Percentiles rank a stretch among this genome's conserved stretches.
Evolutionary conservation across 441 rosid species (phyloP).

Genomic region (Arabidopsis hybrid): DNA sequence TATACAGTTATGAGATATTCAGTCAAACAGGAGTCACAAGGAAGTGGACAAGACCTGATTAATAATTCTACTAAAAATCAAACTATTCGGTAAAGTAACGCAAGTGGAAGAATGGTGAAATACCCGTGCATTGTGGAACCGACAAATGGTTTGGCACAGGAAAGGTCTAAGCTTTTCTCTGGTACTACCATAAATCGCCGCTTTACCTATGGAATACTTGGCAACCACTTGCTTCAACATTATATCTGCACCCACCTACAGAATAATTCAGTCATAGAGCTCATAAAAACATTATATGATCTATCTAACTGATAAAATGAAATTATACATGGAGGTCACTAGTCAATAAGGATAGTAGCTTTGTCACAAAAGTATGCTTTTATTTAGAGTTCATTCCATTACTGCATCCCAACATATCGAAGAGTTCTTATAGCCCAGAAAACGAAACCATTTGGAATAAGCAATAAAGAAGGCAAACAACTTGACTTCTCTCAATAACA

Average conservation of each 20-base stretch:
- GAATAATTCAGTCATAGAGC: not conserved
- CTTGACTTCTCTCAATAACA: not conserved
- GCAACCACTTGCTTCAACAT: slow-evolving; percentile 67
- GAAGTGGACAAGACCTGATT: not conserved
- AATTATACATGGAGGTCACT: not conserved
- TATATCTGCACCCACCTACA: slow-evolving; percentile 23
- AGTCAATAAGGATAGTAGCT: slow-evolving; percentile 5
- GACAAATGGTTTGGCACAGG: slow-evolving; percentile 45
- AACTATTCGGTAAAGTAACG: slow-evolving; percentile 8
- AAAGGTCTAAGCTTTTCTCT: slow-evolving; percentile 52
- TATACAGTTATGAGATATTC: not conserved
- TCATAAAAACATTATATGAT: not conserved
- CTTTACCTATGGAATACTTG: slow-evolving; percentile 45
- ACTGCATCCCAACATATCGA: not conserved
- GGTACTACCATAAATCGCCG: slow-evolving; percentile 35
- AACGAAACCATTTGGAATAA: slow-evolving; percentile 3
- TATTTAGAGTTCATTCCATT: slow-evolving; percentile 14
- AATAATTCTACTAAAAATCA: not conserved
- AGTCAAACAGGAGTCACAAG: not conserved
- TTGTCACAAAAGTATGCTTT: not conserved
- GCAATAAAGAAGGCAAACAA: slow-evolving; percentile 3
- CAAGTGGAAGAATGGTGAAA: not conserved
- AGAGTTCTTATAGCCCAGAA: not conserved
- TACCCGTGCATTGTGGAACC: slow-evolving; percentile 69
- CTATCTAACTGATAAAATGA: not conserved